Percentiles rank a stretch among this genome's conserved stretches.
Evolutionary conservation across 2,329 filamentous ascomycete genomes (phyloP).

Genomic region (Pyrenophora graminea): DNA sequence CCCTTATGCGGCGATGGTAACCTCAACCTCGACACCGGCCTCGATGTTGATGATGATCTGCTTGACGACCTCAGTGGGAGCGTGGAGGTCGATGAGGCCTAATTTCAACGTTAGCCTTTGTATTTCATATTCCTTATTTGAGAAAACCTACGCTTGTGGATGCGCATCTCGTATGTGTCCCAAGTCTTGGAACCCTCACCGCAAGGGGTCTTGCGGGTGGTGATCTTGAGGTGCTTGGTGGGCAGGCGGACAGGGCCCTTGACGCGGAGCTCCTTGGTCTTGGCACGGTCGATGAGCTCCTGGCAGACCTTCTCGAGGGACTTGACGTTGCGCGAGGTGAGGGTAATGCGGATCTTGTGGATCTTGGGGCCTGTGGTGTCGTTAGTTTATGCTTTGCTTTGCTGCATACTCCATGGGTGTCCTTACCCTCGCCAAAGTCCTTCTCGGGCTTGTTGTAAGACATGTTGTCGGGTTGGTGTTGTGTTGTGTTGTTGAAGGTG

Average conservation of each 20-base stretch:
- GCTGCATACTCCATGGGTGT: not conserved
- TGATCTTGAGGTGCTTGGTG: conserved; percentile 95
- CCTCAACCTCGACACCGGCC: conserved; percentile 90
- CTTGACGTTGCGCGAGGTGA: conserved; percentile 93
- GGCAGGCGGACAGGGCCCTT: conserved; percentile 98
- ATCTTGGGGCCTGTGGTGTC: conserved; percentile 6
- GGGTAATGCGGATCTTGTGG: conserved; percentile 83
- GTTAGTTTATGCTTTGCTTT: not conserved
- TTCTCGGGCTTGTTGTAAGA: conserved; percentile 81
- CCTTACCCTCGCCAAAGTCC: conserved; percentile 75
- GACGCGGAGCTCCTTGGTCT: conserved; percentile 96
- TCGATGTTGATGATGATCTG: conserved; percentile 96
- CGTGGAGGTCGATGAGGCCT: conserved; percentile 89
- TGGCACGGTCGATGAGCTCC: conserved; percentile 98
- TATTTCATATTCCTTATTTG: not conserved
- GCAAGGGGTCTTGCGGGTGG: conserved; percentile 98
- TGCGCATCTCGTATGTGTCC: conserved; percentile 99
- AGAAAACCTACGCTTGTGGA: conserved; percentile 79
- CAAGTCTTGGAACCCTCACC: conserved; percentile 99
- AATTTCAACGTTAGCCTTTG: not conserved
- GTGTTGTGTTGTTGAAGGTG: conserved; percentile 27
- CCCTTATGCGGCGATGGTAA: conserved; percentile 80
- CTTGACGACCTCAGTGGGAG: conserved; percentile 97
- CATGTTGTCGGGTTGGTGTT: conserved; percentile 33
- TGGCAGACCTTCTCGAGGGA: conserved; percentile 86